Evolutionary conservation across 2,329 filamentous ascomycete genomes (phyloP), one percentile per base, ranked within the genome.

Genomic region (Epichloe hybrida): DNA sequence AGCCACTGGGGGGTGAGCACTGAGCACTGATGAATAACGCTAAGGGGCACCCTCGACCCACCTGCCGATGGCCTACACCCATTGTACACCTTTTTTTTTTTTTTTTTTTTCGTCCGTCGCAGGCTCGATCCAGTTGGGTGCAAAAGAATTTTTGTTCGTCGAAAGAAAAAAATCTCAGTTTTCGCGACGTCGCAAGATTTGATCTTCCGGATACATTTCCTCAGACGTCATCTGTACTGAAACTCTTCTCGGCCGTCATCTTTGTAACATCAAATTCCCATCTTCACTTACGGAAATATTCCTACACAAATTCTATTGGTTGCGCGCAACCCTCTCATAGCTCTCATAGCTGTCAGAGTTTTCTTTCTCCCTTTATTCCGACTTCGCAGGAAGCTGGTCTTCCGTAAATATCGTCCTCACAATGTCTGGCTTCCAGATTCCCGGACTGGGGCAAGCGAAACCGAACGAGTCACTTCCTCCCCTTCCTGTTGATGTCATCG

Each of bases 361-460:
- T 27, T 27, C 27, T 8, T 27, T 27, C 27, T 8, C 2, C 3
- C 8, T 3, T 27, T 27, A 27, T 2, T 27, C 27, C 27, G 27
- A 27, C 27, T 27, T 27, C 27, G 3, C 27, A 27, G 20, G 40
- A 42, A 42, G 40, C 40, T 34, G 27, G 42, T 23, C 27, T 44
- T 44, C 21, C 20, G 4, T 11, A 31, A 9, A 31, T 9, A 31
- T 21, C 21, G 9, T 37, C 13, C 23, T n/a, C 8, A 34, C 15
- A 7, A 72, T 71, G 69, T 66, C 69, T 27, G 66, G 66, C 50
- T 71, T 72, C 36, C 67, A 70, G 51, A 72, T 72, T 36, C 69
- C 69, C 34, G 69, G 69, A 49, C 59, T 72, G 15, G 69, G 69
- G 11, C 66, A 70, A 53, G 69, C 69, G 47, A 69, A 67, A 54